Conservation (phyloP, 768 basidiomycete species). For the Lactarius sp. region DNA sequence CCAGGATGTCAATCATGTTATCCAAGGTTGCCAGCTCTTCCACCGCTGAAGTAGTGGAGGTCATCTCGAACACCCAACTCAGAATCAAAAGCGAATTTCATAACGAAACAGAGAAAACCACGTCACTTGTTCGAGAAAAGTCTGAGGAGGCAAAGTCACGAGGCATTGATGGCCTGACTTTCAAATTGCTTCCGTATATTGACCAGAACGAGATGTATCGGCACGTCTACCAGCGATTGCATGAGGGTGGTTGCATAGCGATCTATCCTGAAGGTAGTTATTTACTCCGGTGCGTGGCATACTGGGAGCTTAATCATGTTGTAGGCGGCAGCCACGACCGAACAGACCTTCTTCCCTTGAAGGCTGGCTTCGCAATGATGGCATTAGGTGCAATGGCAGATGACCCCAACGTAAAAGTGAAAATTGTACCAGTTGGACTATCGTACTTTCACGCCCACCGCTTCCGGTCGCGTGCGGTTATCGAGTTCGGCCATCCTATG, state of each 20-base stretch:
- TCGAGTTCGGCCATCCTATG: constrained; percentile 90
- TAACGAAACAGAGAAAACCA: constrained; percentile 71
- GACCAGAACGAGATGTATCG: constrained; percentile 96
- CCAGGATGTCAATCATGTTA: constrained; percentile 82
- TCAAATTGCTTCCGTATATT: constrained; percentile 81
- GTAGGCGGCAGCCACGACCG: constrained; percentile 97
- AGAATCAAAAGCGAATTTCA: constrained; percentile 83
- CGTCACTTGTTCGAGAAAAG: constrained; percentile 61
- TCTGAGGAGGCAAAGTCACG: constrained; percentile 52
- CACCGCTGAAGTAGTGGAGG: constrained; percentile 79
- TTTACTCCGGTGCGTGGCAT: constrained; percentile 13
- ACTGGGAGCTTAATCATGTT: background rate
- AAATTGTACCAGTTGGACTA: constrained; percentile 71
- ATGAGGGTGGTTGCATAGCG: constrained; percentile 84
- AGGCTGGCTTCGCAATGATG: constrained; percentile 97
- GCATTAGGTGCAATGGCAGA: constrained; percentile 96
- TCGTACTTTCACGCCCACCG: constrained; percentile 41
- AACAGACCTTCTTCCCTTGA: constrained; percentile 91
- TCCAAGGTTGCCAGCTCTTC: constrained; percentile 73
- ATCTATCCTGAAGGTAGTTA: constrained; percentile 93
- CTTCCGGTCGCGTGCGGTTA: constrained; percentile 94
- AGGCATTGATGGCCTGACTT: constrained; percentile 64
- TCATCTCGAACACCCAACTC: constrained; percentile 83
- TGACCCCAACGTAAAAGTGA: constrained; percentile 78
- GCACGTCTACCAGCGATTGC: constrained; percentile 82